Evolutionary conservation across 768 basidiomycete genomes (phyloP).

Genomic region (Galerina marginata): DNA sequence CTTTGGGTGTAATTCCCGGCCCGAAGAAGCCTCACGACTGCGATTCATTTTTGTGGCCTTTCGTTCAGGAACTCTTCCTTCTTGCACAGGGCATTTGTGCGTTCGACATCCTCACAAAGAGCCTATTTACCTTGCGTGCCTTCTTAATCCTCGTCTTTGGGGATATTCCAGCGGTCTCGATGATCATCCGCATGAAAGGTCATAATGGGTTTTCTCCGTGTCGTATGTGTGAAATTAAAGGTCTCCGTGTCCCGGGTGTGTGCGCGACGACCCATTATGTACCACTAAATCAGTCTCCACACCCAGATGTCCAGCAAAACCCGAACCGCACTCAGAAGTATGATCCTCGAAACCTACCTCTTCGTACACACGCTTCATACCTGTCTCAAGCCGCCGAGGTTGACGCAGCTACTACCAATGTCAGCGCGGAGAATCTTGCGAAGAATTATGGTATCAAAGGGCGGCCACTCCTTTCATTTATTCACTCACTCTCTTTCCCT

Average conservation of each 20-base stretch:
- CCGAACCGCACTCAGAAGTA: neutral
- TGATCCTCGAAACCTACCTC: constrained; percentile 25
- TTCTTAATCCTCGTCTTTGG: constrained; percentile 26
- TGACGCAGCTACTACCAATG: neutral
- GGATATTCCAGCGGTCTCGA: constrained; percentile 27
- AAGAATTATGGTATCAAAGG: constrained; percentile 39
- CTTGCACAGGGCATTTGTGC: constrained; percentile 44
- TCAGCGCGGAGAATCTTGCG: neutral
- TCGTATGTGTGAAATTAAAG: constrained; percentile 35
- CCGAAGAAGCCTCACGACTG: constrained; percentile 48
- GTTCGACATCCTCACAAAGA: constrained; percentile 21
- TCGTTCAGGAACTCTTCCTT: constrained; percentile 41
- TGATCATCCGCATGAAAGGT: constrained; percentile 40
- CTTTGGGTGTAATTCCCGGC: constrained; percentile 50
- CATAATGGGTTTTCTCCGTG: constrained; percentile 42
- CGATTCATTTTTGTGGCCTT: constrained; percentile 48
- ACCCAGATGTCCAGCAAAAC: neutral
- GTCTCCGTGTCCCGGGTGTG: constrained; percentile 19
- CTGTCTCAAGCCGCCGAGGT: constrained; percentile 20
- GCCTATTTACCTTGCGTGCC: constrained; percentile 18
- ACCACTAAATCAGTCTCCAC: constrained; percentile 18
- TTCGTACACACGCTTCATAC: constrained; percentile 13
- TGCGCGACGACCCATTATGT: constrained; percentile 22
- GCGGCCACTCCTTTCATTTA: constrained; percentile 33
- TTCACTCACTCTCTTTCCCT: constrained; percentile 41